phyloP scores from a whole-genome alignment of 225 moss, liverwort and hornwort genomes.

The Neckera pumila region DNA sequence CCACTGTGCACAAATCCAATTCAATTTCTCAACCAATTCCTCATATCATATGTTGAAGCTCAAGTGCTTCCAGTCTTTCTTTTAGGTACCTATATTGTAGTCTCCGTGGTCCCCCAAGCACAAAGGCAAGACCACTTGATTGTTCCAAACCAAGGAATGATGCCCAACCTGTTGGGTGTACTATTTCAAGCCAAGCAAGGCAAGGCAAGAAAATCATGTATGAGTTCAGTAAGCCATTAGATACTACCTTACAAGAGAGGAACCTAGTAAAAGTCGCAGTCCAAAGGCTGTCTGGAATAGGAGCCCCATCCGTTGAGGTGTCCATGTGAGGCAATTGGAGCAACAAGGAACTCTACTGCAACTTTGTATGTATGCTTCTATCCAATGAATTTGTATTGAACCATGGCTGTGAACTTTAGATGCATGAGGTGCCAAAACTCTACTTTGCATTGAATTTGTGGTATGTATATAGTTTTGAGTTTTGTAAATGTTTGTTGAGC shows the following conservation, averaged over 20 bases:
- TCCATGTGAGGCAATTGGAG: not conserved
- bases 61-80: no score
- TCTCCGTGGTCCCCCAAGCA: no score
- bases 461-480: not conserved
- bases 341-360: fast-evolving
- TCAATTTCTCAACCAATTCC: no score
- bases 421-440: not conserved
- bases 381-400: not conserved
- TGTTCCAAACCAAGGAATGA: no score
- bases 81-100: no score
- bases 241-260: not conserved
- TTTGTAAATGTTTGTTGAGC: not conserved
- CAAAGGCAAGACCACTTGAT: no score
- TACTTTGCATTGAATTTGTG: fast-evolving
- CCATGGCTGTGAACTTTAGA: not conserved
- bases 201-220: not conserved
- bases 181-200: not conserved
- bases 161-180: no score
- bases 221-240: not conserved
- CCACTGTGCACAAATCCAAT: no score
- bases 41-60: no score
- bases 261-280: not conserved
- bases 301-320: fast-evolving
- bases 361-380: fast-evolving
- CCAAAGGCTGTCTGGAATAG: fast-evolving